Conservation (phyloP, 345 rosid species). For the Boechera divaricarpa region DNA sequence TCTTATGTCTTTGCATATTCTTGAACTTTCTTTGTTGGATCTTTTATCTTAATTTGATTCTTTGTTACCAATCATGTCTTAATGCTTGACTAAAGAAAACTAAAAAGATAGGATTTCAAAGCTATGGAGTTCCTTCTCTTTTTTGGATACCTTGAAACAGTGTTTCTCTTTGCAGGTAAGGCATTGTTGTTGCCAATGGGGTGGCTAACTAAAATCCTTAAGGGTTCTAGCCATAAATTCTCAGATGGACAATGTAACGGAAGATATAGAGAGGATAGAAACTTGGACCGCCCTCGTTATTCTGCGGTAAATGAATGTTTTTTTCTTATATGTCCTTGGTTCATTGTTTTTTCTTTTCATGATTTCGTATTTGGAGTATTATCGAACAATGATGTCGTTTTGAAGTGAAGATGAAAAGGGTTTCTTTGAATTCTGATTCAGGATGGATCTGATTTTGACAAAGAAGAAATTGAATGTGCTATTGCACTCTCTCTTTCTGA, state of each 20-base stretch:
- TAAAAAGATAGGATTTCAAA: not conserved
- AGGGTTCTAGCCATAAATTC: conserved; percentile 63
- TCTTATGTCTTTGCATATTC: conserved; percentile 29
- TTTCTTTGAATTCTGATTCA: conserved; percentile 47
- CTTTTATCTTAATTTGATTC: conserved; percentile 30
- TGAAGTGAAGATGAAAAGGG: conserved; percentile 2
- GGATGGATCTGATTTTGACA: conserved; percentile 83
- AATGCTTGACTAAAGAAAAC: conserved; percentile 4
- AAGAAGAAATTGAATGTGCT: conserved; percentile 77
- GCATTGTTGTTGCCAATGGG: conserved; percentile 60
- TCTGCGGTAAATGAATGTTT: conserved; percentile 57
- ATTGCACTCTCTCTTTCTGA: conserved; percentile 87
- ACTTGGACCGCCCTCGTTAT: conserved; percentile 60
- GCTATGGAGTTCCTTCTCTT: conserved; percentile 29
- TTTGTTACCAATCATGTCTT: conserved; percentile 27
- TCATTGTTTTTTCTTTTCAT: not conserved
- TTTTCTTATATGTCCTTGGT: not conserved
- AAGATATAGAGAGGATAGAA: conserved; percentile 54
- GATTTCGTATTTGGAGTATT: not conserved
- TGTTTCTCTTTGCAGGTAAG: conserved; percentile 49
- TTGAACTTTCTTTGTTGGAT: conserved; percentile 21
- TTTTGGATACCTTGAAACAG: conserved; percentile 26
- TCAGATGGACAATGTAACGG: conserved; percentile 57
- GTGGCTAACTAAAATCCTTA: conserved; percentile 81
- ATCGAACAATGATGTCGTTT: not conserved